These are phyloP conservation scores for Leccinum griseonigrum DNA, from an alignment of 1,284 basidiomycete species.

Conservation along the genomic window DNA sequence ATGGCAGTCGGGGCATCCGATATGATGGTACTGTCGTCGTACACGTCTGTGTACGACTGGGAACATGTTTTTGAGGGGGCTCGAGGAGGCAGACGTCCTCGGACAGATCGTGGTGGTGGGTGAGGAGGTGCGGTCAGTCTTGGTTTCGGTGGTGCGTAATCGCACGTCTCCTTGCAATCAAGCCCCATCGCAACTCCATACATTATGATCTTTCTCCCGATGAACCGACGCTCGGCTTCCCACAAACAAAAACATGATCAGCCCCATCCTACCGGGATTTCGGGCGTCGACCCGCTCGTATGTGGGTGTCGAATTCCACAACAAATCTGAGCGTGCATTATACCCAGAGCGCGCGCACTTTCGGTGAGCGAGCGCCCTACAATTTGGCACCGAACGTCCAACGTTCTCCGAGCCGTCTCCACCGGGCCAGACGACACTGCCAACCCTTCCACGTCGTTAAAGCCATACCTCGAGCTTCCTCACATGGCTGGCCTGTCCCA, in stretches of 20 bases:
- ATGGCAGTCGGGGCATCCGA: slow-evolving; percentile 38
- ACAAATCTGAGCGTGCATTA: too few species aligned
- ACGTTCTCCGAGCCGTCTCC: slow-evolving; percentile 40
- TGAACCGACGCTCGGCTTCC: too few species aligned
- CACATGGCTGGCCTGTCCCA: slow-evolving; percentile 84
- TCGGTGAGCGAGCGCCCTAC: too few species aligned
- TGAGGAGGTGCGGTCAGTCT: slow-evolving; percentile 55
- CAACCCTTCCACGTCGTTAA: slow-evolving; percentile 50
- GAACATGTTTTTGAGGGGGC: slow-evolving; percentile 69
- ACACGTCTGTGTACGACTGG: slow-evolving; percentile 34
- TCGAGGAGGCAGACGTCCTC: slow-evolving; percentile 60
- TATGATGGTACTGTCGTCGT: slow-evolving; percentile 53
- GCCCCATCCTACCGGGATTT: too few species aligned
- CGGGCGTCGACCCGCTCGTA: too few species aligned
- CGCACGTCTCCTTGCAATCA: too few species aligned
- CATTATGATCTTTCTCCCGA: too few species aligned
- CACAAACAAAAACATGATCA: too few species aligned
- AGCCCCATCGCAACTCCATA: too few species aligned
- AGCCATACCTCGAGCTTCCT: slow-evolving; percentile 79
- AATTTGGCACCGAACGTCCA: slow-evolving; percentile 9
- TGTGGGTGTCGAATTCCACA: too few species aligned
- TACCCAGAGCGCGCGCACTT: too few species aligned
- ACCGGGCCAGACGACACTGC: slow-evolving; percentile 47
- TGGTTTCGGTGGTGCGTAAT: slow-evolving; percentile 45
- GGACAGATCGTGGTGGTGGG: slow-evolving; percentile 83